phyloP scores from a whole-genome alignment of 2,329 filamentous ascomycete species.

The Ampelomyces quisqualis region DNA sequence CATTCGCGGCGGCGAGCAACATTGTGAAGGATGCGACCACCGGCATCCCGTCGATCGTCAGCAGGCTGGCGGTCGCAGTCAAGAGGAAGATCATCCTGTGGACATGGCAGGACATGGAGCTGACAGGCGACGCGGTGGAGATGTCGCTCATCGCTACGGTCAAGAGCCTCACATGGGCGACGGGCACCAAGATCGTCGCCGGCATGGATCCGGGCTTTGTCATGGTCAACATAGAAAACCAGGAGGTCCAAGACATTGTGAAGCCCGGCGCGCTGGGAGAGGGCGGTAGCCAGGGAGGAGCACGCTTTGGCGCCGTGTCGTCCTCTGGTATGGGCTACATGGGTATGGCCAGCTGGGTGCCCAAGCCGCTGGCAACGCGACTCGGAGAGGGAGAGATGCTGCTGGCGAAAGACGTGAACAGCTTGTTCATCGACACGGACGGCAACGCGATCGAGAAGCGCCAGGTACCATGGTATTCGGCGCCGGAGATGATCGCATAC shows the following conservation, averaged over 20 bases:
- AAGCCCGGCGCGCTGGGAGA: slow-evolving; percentile 72
- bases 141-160: slow-evolving; percentile 79
- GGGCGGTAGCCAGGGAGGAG: slow-evolving; percentile 63
- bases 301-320: slow-evolving; percentile 78
- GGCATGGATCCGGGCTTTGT: slow-evolving; percentile 92
- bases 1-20: slow-evolving; percentile 92
- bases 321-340: slow-evolving; percentile 94
- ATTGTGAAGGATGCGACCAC: slow-evolving; percentile 87
- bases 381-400: slow-evolving; percentile 81
- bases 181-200: slow-evolving; percentile 79
- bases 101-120: slow-evolving; percentile 95
- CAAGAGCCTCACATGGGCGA: slow-evolving; percentile 88
- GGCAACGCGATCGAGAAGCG: slow-evolving; percentile 79
- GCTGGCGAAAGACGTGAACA: slow-evolving; percentile 97
- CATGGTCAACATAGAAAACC: slow-evolving; percentile 78
- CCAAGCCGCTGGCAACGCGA: slow-evolving; percentile 82
- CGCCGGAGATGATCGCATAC: slow-evolving; percentile 90
- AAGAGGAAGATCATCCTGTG: slow-evolving; percentile 88
- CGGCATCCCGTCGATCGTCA: slow-evolving; percentile 89
- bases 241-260: slow-evolving; percentile 73
- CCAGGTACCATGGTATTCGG: slow-evolving; percentile 87
- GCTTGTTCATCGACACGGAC: slow-evolving; percentile 81
- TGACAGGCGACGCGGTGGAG: slow-evolving; percentile 71
- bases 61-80: slow-evolving; percentile 84
- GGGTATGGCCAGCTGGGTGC: slow-evolving; percentile 87